Percentiles rank a stretch among this genome's conserved stretches.
Evolutionary conservation across 192 early-diverging fungal species (phyloP).

Genomic region (Glomus cerebriforme): DNA sequence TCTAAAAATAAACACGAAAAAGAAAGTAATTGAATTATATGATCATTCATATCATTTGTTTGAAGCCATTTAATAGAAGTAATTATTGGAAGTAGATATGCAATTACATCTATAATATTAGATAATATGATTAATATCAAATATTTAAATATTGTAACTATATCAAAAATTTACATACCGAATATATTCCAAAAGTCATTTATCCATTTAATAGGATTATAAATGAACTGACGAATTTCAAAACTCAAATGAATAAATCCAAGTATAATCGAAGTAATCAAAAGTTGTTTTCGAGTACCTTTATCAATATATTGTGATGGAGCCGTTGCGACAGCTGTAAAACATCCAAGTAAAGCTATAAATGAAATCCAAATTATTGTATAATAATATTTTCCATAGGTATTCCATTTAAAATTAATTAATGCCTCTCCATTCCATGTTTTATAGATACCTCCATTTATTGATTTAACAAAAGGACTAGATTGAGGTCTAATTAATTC

Average conservation of each 20-base stretch:
- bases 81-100: not conserved
- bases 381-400: not conserved
- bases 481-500: too few species aligned
- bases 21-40: not conserved
- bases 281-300: not conserved
- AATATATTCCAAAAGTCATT: not conserved
- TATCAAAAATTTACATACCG: too few species aligned
- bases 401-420: not conserved
- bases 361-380: not conserved
- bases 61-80: not conserved
- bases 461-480: too few species aligned
- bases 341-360: not conserved
- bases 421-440: not conserved
- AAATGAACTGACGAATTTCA: constrained; percentile 1
- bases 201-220: not conserved
- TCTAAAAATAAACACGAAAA: not conserved
- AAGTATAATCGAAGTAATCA: not conserved
- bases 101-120: not conserved
- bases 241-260: not conserved
- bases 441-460: too few species aligned
- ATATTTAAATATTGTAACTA: too few species aligned
- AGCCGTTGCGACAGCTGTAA: not conserved
- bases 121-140: too few species aligned
- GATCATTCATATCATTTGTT: too few species aligned
- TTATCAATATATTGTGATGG: not conserved